Evolutionary conservation across 257 asterid genomes (phyloP), one percentile per base, ranked within the genome.

Genomic region (Solanum sejunctum): DNA sequence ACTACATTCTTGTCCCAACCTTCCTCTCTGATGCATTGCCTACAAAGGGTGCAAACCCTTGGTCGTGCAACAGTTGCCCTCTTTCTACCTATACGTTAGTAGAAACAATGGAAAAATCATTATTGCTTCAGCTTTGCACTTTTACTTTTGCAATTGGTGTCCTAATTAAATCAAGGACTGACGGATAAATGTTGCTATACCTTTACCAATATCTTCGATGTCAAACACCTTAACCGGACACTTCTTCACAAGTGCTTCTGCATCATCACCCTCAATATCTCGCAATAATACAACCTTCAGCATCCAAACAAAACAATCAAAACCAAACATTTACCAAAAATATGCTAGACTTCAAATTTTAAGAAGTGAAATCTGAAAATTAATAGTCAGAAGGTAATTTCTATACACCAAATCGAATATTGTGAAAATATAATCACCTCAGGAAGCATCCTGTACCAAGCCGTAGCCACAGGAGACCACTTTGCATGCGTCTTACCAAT

Each of bases 391-490:
- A 72, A 84, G 57, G 39, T 57, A 32, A 61, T 39, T 45, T 43
- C 47, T 51, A 52, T 52, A 26, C 10, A 52, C 49, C n/a, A 52
- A 61, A 82, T 20, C 26, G 20, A 32, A 83, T 52, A 28, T 28
- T n/a, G 45, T 43, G 69, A 23, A 26, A 39, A 83, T 39, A 77
- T 52, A 67, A 21, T 75, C 86, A 97, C 98, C 99, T 97, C 99
- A 7, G 99, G 99, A 56, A 93, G 98, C 98, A 97, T 94, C 89
- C 98, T 95, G 89, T 95, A 95, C 98, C 98, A 95, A 77, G 99
- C 94, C 78, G 98, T 97, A 85, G 98, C 99, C 83, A 97, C 98
- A 58, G 98, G 98, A 36, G 99, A 97, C 99, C 99, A 97, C 89
- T 97, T 97, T 56, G 98, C 99, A 84, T 97, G 99, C 4, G 96